Evolutionary conservation across 345 rosid species (phyloP).

Genomic region (Euphorbia pulcherrima): DNA sequence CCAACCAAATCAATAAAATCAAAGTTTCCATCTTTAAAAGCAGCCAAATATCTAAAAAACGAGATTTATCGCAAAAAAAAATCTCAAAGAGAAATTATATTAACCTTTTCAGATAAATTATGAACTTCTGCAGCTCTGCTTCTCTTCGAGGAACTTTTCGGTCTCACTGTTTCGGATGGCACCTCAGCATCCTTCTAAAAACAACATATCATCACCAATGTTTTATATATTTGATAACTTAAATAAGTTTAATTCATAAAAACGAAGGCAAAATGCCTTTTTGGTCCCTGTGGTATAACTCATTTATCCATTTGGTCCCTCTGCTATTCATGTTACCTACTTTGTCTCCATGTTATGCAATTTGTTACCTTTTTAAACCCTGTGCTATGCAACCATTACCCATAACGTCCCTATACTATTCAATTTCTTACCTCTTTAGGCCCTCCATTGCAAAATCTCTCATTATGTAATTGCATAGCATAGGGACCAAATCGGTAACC

Average conservation of each 20-base stretch:
- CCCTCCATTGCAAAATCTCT: too few relatives aligned
- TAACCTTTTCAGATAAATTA: conserved; percentile 94
- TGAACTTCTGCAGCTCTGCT: conserved; percentile 96
- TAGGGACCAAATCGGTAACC: too few relatives aligned
- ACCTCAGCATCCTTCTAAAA: conserved; percentile 33
- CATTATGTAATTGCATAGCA: too few relatives aligned
- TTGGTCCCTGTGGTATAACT: not conserved
- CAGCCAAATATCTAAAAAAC: not conserved
- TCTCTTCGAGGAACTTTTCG: conserved; percentile 64
- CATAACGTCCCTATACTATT: too few relatives aligned
- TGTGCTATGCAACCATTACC: too few relatives aligned
- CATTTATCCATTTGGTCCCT: too few relatives aligned
- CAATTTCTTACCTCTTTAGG: too few relatives aligned
- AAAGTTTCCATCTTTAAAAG: conserved; percentile 3
- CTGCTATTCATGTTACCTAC: too few relatives aligned
- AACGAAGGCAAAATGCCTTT: too few relatives aligned
- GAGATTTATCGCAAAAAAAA: not conserved
- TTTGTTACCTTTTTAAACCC: too few relatives aligned
- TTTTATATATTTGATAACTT: not conserved
- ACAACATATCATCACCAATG: not conserved
- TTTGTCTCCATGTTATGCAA: too few relatives aligned
- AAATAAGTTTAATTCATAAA: too few relatives aligned
- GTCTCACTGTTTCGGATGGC: conserved; percentile 30
- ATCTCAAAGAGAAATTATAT: not conserved
- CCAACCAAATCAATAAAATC: conserved; percentile 4